These are phyloP conservation scores for Trametes cubensis DNA, from an alignment of 768 basidiomycete species.

Conservation along the genomic window DNA sequence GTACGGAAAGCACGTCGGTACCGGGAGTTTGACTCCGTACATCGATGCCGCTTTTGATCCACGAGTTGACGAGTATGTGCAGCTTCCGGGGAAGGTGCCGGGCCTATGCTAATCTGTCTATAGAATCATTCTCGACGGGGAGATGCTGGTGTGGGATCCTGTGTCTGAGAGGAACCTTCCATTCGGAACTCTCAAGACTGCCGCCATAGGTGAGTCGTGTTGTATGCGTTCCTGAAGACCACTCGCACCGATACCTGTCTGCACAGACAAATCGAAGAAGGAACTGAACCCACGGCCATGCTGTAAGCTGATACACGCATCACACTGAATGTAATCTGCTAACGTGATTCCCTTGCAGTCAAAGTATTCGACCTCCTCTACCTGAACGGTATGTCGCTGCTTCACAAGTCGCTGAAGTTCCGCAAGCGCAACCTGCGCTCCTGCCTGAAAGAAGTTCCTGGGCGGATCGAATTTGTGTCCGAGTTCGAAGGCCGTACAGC, in stretches of 20 bases:
- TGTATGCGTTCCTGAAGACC: no score
- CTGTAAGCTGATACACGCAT: slow-evolving; percentile 52
- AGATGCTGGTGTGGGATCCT: slow-evolving; percentile 99
- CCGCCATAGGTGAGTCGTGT: slow-evolving; percentile 67
- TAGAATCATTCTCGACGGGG: slow-evolving; percentile 94
- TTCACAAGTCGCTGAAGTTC: slow-evolving; percentile 69
- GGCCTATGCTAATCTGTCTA: neutral
- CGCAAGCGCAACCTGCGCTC: slow-evolving; percentile 78
- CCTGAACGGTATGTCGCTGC: slow-evolving; percentile 79
- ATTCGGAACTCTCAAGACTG: slow-evolving; percentile 93
- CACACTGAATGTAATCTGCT: neutral
- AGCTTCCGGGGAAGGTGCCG: neutral
- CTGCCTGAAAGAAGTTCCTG: slow-evolving; percentile 68
- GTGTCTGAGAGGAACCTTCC: slow-evolving; percentile 84
- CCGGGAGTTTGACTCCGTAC: slow-evolving; percentile 86
- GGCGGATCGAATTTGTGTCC: slow-evolving; percentile 78
- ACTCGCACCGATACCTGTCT: neutral
- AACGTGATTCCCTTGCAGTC: slow-evolving; percentile 55
- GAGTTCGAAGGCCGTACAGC: slow-evolving; percentile 77
- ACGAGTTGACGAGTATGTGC: slow-evolving; percentile 76
- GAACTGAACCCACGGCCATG: slow-evolving; percentile 84
- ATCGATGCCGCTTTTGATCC: slow-evolving; percentile 77
- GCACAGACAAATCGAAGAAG: slow-evolving; percentile 67
- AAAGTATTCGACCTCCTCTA: slow-evolving; percentile 95
- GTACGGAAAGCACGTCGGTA: slow-evolving; percentile 83